Percentiles rank a stretch among this genome's conserved stretches.
These are phyloP conservation scores for Ganoderma lucidum DNA, from an alignment of 1,284 basidiomycete species.

Conservation along the genomic window DNA sequence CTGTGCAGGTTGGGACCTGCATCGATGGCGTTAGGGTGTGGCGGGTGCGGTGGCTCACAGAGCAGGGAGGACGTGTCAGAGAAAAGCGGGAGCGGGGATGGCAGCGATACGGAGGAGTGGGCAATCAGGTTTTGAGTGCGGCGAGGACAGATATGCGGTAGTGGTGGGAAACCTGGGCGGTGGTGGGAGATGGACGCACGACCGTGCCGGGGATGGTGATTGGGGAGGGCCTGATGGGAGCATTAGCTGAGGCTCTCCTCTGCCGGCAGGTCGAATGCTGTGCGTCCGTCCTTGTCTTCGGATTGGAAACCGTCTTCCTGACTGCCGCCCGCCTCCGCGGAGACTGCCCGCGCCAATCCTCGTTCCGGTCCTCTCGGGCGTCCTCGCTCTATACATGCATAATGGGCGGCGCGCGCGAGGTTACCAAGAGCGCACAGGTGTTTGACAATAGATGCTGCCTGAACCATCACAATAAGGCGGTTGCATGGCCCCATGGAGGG, in stretches of 20 bases:
- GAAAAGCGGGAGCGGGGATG: slow-evolving; percentile 6
- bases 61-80: background rate
- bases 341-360: slow-evolving; percentile 11
- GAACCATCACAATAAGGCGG: background rate
- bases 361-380: slow-evolving; percentile 10
- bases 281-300: slow-evolving; percentile 26
- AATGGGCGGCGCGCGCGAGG: slow-evolving; percentile 2
- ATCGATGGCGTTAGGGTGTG: slow-evolving; percentile 35
- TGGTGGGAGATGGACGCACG: slow-evolving; percentile 4
- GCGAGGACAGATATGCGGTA: slow-evolving; percentile 2
- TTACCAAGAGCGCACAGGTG: background rate
- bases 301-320: slow-evolving; percentile 30
- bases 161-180: slow-evolving; percentile 15
- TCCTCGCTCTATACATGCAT: background rate
- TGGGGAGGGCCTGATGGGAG: slow-evolving; percentile 26
- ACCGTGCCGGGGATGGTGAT: slow-evolving; percentile 19
- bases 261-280: slow-evolving; percentile 24
- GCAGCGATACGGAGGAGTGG: slow-evolving; percentile 5
- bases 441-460: background rate
- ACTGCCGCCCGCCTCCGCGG: slow-evolving; percentile 23
- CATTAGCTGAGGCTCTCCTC: slow-evolving; percentile 8
- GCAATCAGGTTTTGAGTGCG: slow-evolving; percentile 21
- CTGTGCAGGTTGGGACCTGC: slow-evolving; percentile 56
- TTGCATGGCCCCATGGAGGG: background rate
- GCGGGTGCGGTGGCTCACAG: background rate